Base-by-base conservation (phyloP, 441 rosid species). In the Gossypium schwendimanii region DNA sequence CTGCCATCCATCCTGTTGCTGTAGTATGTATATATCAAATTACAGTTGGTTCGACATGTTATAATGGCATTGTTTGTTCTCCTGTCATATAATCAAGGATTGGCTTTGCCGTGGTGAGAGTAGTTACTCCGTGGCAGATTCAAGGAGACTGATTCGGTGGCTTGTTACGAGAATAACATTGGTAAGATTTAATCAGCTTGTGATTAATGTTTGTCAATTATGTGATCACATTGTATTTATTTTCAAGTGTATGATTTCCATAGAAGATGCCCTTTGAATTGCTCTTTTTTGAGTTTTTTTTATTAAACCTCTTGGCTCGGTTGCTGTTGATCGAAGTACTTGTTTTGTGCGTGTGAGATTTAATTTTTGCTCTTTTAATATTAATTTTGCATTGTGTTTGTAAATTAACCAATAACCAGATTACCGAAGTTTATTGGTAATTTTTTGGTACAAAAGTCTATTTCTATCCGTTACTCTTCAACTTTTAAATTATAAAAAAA, bases 241-340 rank as follows among this genome's bases (percentile, higher is more conserved):
- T 63, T 70, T 11, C 39, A 59, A 59, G 15, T 70, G 58, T 77
- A 57, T 77, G 75, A 52, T 71, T 69, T 69, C 24, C 50, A 74
- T 44, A 33, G 47, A 3, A 63, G 50, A 23, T 63, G 63, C 11
- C 26, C 33, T 4, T 55, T 24, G 26, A 50, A 15, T 50, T 50
- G 18, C 55, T n/a, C 21, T n/a, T 50, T 44, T 50, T 15, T 2
- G 15, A 44, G n/a, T 44, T 9, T 2, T 7, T 44, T 10, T 44
- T 21, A 9, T 10, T 12, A 10, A 9, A 44, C 49, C 49, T 44
- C 49, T 44, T 44, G 49, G 49, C 14, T 12, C 1, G 49, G 49
- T 44, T 44, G 49, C 55, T 15, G 18, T 15, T 50, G 55, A 50
- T 15, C 54, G 1, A 50, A 50, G 54, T n/a, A 50, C 54, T 14